These are phyloP conservation scores for Mucor sp. DNA, from an alignment of 371 early-diverging fungal species.

Conservation along the genomic window DNA sequence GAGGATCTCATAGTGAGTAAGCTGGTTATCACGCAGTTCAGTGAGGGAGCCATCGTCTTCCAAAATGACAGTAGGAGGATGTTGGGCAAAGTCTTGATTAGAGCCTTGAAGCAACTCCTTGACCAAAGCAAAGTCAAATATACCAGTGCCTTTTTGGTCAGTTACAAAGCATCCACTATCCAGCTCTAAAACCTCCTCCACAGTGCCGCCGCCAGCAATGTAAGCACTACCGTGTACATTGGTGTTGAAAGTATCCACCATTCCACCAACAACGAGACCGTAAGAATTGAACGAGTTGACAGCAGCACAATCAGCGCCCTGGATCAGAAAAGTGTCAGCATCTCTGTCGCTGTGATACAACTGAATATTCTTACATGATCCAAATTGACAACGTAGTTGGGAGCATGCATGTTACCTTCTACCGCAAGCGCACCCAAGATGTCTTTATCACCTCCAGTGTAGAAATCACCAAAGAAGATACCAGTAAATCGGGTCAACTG, in stretches of 20 bases:
- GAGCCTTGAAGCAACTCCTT: not conserved
- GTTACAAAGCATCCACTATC: not conserved
- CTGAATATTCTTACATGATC: not conserved
- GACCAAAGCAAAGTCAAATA: not conserved
- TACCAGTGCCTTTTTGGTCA: not conserved
- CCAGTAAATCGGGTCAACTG: conserved; percentile 24
- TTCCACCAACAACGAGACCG: conserved; percentile 11
- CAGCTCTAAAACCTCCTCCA: not conserved
- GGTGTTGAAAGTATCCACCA: not conserved
- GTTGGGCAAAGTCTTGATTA: not conserved
- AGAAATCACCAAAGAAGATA: conserved; percentile 28
- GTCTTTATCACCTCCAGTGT: conserved; percentile 13
- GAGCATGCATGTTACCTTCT: conserved; percentile 17
- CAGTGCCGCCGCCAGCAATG: not conserved
- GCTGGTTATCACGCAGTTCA: not conserved
- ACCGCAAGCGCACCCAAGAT: conserved; percentile 29
- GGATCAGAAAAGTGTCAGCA: not conserved
- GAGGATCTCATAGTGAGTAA: not conserved
- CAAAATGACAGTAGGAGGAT: not conserved
- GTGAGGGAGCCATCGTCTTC: not conserved
- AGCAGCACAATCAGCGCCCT: not conserved
- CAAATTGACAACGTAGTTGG: conserved; percentile 20
- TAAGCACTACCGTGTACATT: conserved; percentile 9
- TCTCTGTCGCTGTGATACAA: not conserved
- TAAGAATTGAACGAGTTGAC: not conserved